These are phyloP conservation scores for Solanum rostratum DNA, from an alignment of 257 asterid genomes.

Conservation along the genomic window DNA sequence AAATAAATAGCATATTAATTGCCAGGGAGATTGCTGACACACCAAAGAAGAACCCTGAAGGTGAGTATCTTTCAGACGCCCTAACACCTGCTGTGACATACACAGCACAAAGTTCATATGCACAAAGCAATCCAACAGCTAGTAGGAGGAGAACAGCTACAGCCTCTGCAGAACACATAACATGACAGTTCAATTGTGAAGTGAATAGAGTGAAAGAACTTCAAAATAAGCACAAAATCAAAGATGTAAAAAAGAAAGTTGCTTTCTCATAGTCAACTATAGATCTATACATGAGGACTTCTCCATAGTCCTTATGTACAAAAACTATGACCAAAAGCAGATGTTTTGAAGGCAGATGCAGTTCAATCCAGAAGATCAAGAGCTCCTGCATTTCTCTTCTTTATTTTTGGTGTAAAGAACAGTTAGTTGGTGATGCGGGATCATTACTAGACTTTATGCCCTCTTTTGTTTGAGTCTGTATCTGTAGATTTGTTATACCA, in stretches of 20 bases:
- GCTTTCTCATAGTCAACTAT: neutral
- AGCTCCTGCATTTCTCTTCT: no score
- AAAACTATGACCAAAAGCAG: neutral
- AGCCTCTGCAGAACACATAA: slow-evolving; percentile 59
- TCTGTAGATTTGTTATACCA: no score
- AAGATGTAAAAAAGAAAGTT: neutral
- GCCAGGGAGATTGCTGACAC: slow-evolving; percentile 97
- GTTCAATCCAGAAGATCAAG: no score
- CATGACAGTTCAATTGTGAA: slow-evolving; percentile 1
- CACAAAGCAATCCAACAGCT: slow-evolving; percentile 97
- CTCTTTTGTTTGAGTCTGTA: no score
- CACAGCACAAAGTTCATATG: slow-evolving; percentile 97
- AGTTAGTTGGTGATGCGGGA: no score
- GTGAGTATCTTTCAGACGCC: slow-evolving; percentile 95
- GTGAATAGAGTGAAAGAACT: slow-evolving; percentile 1
- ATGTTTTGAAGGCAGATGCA: no score
- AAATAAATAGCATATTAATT: slow-evolving; percentile 96
- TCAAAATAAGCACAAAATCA: neutral
- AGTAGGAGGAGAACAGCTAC: slow-evolving; percentile 94
- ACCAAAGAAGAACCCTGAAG: slow-evolving; percentile 99
- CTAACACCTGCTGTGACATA: slow-evolving; percentile 87
- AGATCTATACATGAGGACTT: neutral
- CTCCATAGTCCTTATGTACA: neutral
- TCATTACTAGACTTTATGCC: no score
- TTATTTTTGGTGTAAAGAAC: no score